Evolutionary conservation across 1,284 basidiomycete species (phyloP), one percentile per base, ranked within the genome.

Genomic region (Schizophyllum amplum): DNA sequence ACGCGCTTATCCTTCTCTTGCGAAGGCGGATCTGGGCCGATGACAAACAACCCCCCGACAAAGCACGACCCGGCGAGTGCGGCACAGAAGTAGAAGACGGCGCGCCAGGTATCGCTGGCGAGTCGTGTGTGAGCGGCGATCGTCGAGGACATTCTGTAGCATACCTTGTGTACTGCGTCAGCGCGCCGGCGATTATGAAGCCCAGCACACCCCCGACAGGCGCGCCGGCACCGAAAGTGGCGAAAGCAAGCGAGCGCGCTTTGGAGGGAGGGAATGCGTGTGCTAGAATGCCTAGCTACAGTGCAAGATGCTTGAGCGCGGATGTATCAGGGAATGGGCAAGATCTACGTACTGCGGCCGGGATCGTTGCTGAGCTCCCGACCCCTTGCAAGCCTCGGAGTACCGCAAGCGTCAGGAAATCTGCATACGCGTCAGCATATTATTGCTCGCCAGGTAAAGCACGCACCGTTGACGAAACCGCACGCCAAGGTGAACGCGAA

Each of bases 201-300:
- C 91, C 91, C 5, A 93, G 69, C 0, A 82, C 84, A 0, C 78
- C 85, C 0, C 91, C 92, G 0, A 94, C 69, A 0, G 92, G 91
- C 4, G 89, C 90, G 17, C 92, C 92, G 0, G 90, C 81, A 4
- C 83, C 76, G 60, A 92, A 92, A 0, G 84, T 84, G 0, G 90
- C 82, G 62, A 92, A 92, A 0, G 90, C 90, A 0, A 82, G 70
- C 0, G 86, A 83, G 4, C 92, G 79, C 1, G 83, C 76, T 6
- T 75, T 75, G 0, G 84, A 82, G 0, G 84, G 82, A 2, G 87
- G 86, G 65, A 92, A 92, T 0, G 83, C 74, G 42, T 86, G 78
- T 0, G 90, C 90, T 21, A 93, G 77, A 57, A 90, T 91, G 1
- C 91, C 90, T 20, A 92, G 74, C 84, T 88, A 58, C 5, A 50